Conservation (phyloP, 23 red algal species). For the Gracilaria domingensis region DNA sequence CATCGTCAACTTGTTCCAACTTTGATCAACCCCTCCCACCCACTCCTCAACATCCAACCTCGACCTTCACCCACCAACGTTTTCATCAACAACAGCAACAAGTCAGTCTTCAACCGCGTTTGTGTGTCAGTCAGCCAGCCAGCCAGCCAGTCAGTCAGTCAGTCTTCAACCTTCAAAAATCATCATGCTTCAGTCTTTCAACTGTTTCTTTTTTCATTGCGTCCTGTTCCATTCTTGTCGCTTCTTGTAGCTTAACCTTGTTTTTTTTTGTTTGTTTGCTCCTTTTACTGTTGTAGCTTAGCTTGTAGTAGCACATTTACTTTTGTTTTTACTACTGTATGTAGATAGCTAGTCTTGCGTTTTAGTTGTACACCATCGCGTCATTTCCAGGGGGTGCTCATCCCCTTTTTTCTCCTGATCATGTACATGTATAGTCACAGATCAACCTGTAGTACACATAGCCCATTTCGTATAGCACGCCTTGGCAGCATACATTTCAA, state of each 20-base stretch:
- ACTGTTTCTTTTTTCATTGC: constrained; percentile 2
- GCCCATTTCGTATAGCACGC: neutral
- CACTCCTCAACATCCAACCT: constrained; percentile 7
- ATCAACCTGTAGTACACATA: neutral
- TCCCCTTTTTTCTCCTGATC: neutral
- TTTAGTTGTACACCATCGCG: neutral
- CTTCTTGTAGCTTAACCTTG: constrained; percentile 12
- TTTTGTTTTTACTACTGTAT: constrained; percentile 1
- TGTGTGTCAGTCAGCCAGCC: constrained; percentile 1
- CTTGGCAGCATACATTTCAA: neutral
- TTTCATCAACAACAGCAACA: neutral
- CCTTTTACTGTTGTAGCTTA: neutral
- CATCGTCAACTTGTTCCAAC: neutral
- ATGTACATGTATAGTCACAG: neutral
- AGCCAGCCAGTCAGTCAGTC: neutral
- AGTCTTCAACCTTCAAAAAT: constrained; percentile 30
- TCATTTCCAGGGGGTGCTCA: neutral
- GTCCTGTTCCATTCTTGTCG: neutral
- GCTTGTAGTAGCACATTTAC: neutral
- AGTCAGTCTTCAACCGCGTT: constrained; percentile 24
- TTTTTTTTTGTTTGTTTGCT: neutral
- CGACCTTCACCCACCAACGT: neutral
- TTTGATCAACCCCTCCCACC: neutral
- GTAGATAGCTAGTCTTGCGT: constrained; percentile 13
- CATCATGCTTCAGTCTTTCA: constrained; percentile 31